Base-by-base conservation (phyloP, 345 rosid species). In the Eutrema heterophyllum region DNA sequence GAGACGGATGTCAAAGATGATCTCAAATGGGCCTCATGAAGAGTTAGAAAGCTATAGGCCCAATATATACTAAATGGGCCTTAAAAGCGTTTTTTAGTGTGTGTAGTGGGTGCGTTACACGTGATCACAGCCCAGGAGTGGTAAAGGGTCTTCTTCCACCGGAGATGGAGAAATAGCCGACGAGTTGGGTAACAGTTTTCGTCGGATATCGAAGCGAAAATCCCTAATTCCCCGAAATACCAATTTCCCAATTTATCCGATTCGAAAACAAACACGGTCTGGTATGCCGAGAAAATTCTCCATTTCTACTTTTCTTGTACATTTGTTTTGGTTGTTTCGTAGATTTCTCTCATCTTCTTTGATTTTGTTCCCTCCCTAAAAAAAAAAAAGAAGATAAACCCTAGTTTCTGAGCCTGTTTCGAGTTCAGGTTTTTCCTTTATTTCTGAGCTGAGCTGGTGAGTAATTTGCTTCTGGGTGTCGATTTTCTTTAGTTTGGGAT, bases 311-410 rank as follows among this genome's bases (percentile, higher is more conserved):
- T 79, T 68, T 62, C 74, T 48, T 78, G 67, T 73, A 61, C 81
- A 61, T 73, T 61, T 68, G 78, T 78, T 73, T 78, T 78, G 78
- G 81, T 73, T 79, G 71, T 73, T 73, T 68, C 81, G 6, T 78
- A 72, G 64, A 67, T 72, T 49, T 68, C 38, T 33, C 9, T 54
- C 64, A 48, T 60, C 74, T 66, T 66, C 73, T 59, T 59, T 53
- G 73, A 14, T 69, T 64, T 71, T 62, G 62, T 71, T 66, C 78
- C 74, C 77, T 60, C 81, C 60, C 64, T 21, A 30, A 56, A 64
- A 40, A 39, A 32, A 43, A 56, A 48, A 52, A 64, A 32, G 7
- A 24, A 6, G 43, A 68, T 52, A 73, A 73, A 69, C 76, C 78
- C 79, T 79, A 73, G 44, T 78, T 71, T 65, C 76, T 71, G 52